A percentile compares a stretch with the other conserved stretches of the same genome.
phyloP scores from a whole-genome alignment of 1,284 basidiomycete genomes.

The Irpex sp. region DNA sequence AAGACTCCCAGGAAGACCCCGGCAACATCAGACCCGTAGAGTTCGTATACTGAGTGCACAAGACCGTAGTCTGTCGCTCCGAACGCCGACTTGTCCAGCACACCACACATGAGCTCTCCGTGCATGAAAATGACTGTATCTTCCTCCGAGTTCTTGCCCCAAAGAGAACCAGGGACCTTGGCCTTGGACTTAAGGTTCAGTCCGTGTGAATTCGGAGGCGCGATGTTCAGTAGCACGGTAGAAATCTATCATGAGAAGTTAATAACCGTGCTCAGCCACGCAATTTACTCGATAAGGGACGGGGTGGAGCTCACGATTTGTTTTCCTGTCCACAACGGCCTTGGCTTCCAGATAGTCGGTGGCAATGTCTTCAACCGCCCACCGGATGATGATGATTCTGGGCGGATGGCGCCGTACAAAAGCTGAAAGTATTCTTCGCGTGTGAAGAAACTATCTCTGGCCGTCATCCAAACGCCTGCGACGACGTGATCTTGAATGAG shows the following conservation, averaged over 20 bases:
- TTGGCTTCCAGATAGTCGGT: constrained; percentile 91
- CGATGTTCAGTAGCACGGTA: constrained; percentile 90
- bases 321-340: constrained; percentile 95
- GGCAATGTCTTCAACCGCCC: constrained; percentile 80
- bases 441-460: constrained; percentile 92
- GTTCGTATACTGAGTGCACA: constrained; percentile 95
- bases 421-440: constrained; percentile 97
- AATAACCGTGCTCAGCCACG: constrained; percentile 11
- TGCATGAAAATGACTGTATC: constrained; percentile 90
- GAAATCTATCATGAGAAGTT: constrained; percentile 61
- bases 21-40: constrained; percentile 91
- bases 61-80: constrained; percentile 96
- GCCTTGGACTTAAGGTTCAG: constrained; percentile 86
- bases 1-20: constrained; percentile 92
- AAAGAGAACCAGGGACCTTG: constrained; percentile 82
- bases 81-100: constrained; percentile 97
- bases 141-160: constrained; percentile 79
- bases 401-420: constrained; percentile 91
- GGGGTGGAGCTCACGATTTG: constrained; percentile 71
- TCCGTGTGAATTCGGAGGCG: constrained; percentile 77
- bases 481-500: constrained; percentile 99
- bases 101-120: constrained; percentile 89
- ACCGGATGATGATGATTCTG: constrained; percentile 69
- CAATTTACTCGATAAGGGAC: not conserved
- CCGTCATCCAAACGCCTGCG: constrained; percentile 99